A percentile compares a stretch with the other conserved stretches of the same genome.
Evolutionary conservation across 1,139 yeast genomes (phyloP).

Genomic region (Pichia sp.): DNA sequence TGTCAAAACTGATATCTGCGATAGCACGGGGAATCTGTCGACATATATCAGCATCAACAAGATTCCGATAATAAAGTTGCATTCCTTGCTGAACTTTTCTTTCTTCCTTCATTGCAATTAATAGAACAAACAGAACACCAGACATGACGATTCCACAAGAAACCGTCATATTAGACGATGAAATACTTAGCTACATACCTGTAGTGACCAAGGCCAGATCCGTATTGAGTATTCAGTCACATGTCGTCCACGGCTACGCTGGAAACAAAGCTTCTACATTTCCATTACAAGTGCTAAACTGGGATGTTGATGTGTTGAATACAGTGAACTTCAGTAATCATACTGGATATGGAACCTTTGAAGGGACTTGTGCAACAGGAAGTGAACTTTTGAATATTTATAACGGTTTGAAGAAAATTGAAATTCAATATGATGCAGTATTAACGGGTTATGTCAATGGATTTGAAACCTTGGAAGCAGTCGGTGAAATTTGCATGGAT

Average conservation of each 20-base stretch:
- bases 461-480: slow-evolving; percentile 43
- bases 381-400: slow-evolving; percentile 38
- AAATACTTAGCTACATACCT: background rate
- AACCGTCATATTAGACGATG: background rate
- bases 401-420: slow-evolving; percentile 42
- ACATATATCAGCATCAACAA: too few species aligned
- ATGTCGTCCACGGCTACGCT: slow-evolving; percentile 83
- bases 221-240: slow-evolving; percentile 62
- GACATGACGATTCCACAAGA: too few species aligned
- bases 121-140: too few species aligned
- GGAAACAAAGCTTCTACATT: slow-evolving; percentile 78
- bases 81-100: too few species aligned
- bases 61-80: too few species aligned
- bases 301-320: slow-evolving; percentile 80
- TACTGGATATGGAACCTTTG: slow-evolving; percentile 64
- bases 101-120: too few species aligned
- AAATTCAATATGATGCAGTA: slow-evolving; percentile 49
- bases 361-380: slow-evolving; percentile 40
- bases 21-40: too few species aligned
- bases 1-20: too few species aligned
- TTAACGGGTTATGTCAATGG: slow-evolving; percentile 72
- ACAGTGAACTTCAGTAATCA: slow-evolving; percentile 80
- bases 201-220: slow-evolving; percentile 22
- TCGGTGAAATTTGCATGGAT: slow-evolving; percentile 38
- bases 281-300: slow-evolving; percentile 70